Base-by-base conservation (phyloP, 192 early-diverging fungal species). In the Coemansia sp. region DNA sequence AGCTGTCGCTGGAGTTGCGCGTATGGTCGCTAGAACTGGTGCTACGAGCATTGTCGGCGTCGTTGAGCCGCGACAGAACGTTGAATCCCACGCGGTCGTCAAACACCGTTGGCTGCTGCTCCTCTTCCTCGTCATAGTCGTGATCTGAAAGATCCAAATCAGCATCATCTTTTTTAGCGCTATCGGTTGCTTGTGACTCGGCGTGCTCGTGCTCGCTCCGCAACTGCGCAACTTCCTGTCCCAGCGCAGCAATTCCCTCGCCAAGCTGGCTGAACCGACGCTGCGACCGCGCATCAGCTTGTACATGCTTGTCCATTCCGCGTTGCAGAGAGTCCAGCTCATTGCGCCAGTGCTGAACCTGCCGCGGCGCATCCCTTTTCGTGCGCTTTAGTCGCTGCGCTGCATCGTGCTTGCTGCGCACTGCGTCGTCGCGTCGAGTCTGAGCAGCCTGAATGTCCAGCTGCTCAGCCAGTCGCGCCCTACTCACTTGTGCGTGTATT, bases 311-410 rank as follows among this genome's bases (percentile, higher is more conserved):
- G 10, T 51, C 66, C 3, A 62, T 20, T 11, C 58, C 50, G 14
- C 50, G 40, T 5, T 46, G 28, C 46, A 75, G 51, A 7, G 66
- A 11, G 0, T 75, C 72, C n/a, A 68, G 62, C 59, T 75, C 66
- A 21, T 50, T 52, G 51, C 60, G 62, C 40, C 67, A 68, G 11
- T 75, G 63, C 19, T 60, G 62, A 9, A 65, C 31, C 40, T 57
- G 58, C 26, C 57, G 56, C 5, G 65, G 68, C 21, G 59, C 17
- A 2, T 71, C 74, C n/a, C 65, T 53, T 37, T 64, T 64, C 11
- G 42, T 20, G 28, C 65, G 60, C 56, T 59, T 58, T 12, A 71
- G 68, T 37, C 20, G 38, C 52, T 65, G 62, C 19, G 50, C 50
- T 10, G 48, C 62, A 2, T 36, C 51, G 6, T 42, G 46, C 21